Conservation (phyloP, 345 rosid genomes). For the Capsella bursapastoris region DNA sequence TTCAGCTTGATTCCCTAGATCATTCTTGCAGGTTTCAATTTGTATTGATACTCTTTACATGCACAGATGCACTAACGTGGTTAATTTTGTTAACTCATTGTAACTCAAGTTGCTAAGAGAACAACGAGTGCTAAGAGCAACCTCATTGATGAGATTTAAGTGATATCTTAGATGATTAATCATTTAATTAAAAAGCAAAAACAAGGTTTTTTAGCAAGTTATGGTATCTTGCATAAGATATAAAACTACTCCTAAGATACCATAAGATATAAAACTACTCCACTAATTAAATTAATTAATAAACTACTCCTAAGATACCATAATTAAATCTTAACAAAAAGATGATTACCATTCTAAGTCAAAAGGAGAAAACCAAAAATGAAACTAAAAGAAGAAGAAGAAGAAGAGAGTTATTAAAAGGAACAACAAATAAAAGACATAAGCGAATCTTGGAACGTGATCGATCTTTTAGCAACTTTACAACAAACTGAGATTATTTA, state of each 20-base stretch:
- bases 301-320: no score
- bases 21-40: slow-evolving; percentile 43
- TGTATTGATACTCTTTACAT: neutral
- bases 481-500: neutral
- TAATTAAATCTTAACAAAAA: no score
- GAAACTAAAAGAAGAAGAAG: slow-evolving; percentile 8
- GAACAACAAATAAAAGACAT: neutral
- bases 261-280: no score
- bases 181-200: no score
- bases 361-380: slow-evolving; percentile 44
- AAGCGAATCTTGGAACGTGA: no score
- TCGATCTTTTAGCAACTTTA: neutral
- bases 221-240: no score
- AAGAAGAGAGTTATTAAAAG: neutral
- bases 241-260: no score
- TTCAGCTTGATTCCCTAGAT: no score
- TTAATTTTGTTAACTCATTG: neutral
- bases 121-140: neutral
- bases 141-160: no score
- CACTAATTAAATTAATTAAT: no score
- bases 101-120: neutral
- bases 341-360: slow-evolving; percentile 25
- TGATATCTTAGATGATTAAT: no score
- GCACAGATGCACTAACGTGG: neutral
- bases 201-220: no score